Evolutionary conservation across 2,329 filamentous ascomycete genomes (phyloP).

Genomic region (Verticillium klebahnii): DNA sequence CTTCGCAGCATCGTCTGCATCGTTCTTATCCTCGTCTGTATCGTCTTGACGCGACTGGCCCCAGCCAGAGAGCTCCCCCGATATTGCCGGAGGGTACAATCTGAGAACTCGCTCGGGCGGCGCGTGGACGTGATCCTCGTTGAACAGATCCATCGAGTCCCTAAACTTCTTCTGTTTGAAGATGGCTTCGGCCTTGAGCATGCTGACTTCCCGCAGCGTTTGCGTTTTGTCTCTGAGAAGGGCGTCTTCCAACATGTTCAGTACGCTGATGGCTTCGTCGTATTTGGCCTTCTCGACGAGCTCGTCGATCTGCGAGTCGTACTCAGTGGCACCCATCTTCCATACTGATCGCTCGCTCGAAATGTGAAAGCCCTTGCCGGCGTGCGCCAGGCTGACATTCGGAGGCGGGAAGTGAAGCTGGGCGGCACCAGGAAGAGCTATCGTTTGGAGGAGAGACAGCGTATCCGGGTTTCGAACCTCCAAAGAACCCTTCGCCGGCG

Average conservation of each 20-base stretch:
- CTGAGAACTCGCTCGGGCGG: constrained; percentile 84
- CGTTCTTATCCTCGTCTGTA: constrained; percentile 29
- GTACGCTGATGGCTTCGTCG: constrained; percentile 87
- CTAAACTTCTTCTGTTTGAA: constrained; percentile 81
- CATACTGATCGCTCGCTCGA: constrained; percentile 88
- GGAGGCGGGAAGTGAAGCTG: constrained; percentile 89
- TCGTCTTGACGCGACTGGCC: constrained; percentile 39
- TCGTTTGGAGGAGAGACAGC: constrained; percentile 80
- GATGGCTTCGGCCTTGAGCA: constrained; percentile 80
- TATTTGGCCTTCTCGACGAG: constrained; percentile 69
- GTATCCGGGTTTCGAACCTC: constrained; percentile 94
- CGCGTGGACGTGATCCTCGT: constrained; percentile 76
- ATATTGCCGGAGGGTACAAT: constrained; percentile 78
- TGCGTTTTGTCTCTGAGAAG: constrained; percentile 77
- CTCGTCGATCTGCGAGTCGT: constrained; percentile 83
- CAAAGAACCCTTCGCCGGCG: constrained; percentile 75
- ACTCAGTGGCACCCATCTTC: constrained; percentile 92
- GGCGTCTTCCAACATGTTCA: constrained; percentile 89
- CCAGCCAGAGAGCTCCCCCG: constrained; percentile 70
- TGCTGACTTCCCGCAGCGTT: constrained; percentile 79
- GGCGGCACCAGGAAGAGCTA: constrained; percentile 74
- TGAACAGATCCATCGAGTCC: constrained; percentile 84
- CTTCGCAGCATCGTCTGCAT: constrained; percentile 29
- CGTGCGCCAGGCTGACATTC: constrained; percentile 89
- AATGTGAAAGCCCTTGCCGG: constrained; percentile 92